Percentiles rank a stretch among this genome's conserved stretches.
These are phyloP conservation scores for Exutisphaerella laricina DNA, from an alignment of 2,329 filamentous ascomycete species.

Conservation along the genomic window DNA sequence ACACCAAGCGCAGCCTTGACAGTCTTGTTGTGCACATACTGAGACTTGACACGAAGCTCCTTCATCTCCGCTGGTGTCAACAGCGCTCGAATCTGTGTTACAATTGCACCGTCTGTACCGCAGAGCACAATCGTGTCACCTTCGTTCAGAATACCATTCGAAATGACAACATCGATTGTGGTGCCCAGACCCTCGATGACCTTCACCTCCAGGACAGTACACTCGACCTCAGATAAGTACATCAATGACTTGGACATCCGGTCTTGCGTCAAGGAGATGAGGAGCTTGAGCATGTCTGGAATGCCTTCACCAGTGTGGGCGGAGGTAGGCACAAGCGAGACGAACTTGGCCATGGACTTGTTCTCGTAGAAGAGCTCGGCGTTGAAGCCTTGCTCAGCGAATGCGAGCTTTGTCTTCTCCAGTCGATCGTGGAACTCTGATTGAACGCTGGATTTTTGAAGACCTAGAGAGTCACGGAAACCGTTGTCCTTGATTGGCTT, in stretches of 20 bases:
- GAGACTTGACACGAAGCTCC: constrained; percentile 89
- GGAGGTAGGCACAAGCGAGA: constrained; percentile 95
- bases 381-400: constrained; percentile 97
- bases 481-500: constrained; percentile 99
- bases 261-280: constrained; percentile 87
- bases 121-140: constrained; percentile 93
- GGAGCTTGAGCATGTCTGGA: constrained; percentile 95
- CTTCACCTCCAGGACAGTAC: constrained; percentile 97
- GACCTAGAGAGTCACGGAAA: constrained; percentile 82
- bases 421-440: constrained; percentile 90
- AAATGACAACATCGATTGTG: constrained; percentile 94
- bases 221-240: constrained; percentile 97
- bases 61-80: constrained; percentile 89
- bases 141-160: constrained; percentile 90
- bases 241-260: constrained; percentile 96
- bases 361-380: constrained; percentile 96
- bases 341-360: constrained; percentile 89
- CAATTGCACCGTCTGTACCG: constrained; percentile 92
- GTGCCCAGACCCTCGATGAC: constrained; percentile 98
- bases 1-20: constrained; percentile 98
- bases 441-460: constrained; percentile 89
- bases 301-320: constrained; percentile 99
- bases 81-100: constrained; percentile 89
- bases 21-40: constrained; percentile 98
- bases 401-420: constrained; percentile 85